phyloP scores from a whole-genome alignment of 352 stramenopile genomes.

The Phytophthora cajani region DNA sequence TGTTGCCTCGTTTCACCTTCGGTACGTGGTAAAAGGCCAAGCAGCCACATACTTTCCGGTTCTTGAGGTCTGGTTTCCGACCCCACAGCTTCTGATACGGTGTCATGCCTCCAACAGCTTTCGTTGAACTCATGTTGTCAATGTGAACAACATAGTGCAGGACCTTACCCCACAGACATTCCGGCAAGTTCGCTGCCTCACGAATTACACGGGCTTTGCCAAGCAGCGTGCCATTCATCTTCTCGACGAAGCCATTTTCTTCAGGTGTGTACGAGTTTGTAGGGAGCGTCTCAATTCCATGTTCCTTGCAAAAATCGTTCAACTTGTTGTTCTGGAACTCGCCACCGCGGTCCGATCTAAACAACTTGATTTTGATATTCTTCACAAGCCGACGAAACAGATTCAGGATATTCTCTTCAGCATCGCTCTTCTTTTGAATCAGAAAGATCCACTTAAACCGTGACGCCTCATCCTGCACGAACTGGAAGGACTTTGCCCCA shows the following conservation, averaged over 20 bases:
- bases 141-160: slow-evolving; percentile 13
- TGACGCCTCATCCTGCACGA: slow-evolving; percentile 16
- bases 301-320: neutral
- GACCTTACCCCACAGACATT: slow-evolving; percentile 4
- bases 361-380: neutral
- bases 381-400: neutral
- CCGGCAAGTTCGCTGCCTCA: neutral
- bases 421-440: slow-evolving; percentile 3
- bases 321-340: neutral
- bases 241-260: neutral
- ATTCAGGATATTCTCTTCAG: neutral
- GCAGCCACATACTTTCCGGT: slow-evolving; percentile 13
- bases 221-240: neutral
- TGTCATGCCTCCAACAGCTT: slow-evolving; percentile 4
- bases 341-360: neutral
- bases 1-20: slow-evolving; percentile 1
- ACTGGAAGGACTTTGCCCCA: slow-evolving; percentile 3
- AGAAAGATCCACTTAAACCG: slow-evolving; percentile 17
- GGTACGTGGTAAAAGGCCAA: slow-evolving; percentile 5
- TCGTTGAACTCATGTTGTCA: slow-evolving; percentile 11
- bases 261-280: neutral
- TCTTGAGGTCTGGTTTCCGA: neutral
- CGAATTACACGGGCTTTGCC: neutral
- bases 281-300: neutral
- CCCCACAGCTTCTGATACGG: slow-evolving; percentile 7